Evolutionary conservation across 352 stramenopile genomes (phyloP), one percentile per base, ranked within the genome.

Genomic region (Pythium volutum): DNA sequence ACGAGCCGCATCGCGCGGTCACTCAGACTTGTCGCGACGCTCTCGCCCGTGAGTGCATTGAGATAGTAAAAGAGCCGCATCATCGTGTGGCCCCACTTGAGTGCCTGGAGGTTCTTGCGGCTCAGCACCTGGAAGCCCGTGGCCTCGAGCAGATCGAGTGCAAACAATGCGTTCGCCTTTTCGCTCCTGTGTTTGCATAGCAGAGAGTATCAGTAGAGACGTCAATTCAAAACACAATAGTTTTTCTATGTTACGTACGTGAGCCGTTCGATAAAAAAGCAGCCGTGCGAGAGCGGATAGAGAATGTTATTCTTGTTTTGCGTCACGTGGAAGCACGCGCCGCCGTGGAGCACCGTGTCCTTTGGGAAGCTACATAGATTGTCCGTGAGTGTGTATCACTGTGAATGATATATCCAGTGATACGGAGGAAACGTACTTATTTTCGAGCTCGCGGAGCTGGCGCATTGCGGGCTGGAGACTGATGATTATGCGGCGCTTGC

Each of bases 21-120:
- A 6, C 78, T 73, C 15, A 95, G 70, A 52, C 79, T 76, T 0
- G 79, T 65, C 7, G 72, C 42, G 25, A 90, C 74, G 41, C 61
- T 83, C 22, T 71, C 59, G 20, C 73, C 79, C 2, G 81, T 88
- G 42, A 93, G 62, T 1, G 83, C 84, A 34, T 89, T 89, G 45
- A 93, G 69, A 49, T 88, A 89, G 61, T 95, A 93, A 46, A 95
- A 91, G 42, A 74, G 76, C 4, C 78, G 84, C 34, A 92, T 36
- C 78, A 93, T 89, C 23, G 81, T 78, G 58, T 76, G 83, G 23
- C 83, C 84, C 85, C 85, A 95, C 57, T 93, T 91, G 20, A 93
- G 71, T 25, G 81, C 85, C 88, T 87, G 79, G 55, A 93, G 73
- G 49, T 93, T 92, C 27, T 72, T 72, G 29, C 85, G 85, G 63